Base-by-base conservation (phyloP, 805 yeast species). In the Ogataea nitratoaversa region DNA sequence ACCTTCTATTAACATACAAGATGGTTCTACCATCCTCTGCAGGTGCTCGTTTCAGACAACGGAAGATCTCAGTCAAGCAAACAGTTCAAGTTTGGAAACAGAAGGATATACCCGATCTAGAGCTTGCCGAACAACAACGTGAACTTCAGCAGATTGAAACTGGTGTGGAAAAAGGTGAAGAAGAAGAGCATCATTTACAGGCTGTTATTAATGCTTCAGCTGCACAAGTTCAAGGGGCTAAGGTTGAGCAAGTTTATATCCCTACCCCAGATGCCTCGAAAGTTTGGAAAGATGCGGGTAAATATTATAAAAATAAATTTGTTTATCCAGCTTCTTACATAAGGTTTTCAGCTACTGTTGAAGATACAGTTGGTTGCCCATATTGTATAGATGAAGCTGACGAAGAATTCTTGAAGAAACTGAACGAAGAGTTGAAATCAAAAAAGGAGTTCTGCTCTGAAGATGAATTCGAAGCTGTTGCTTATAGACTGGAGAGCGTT, bases 111-210 rank as follows among this genome's bases (percentile, higher is more conserved):
- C 91, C 95, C 1, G 84, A 84, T 48, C 59, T 82, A 33, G 96
- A 89, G 47, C 76, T 80, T 19, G 85, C 79, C 40, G 84, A 78
- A 43, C 84, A 81, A 52, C 95, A 84, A 60, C 78, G 98, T 32
- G 96, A 91, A 48, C 65, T 86, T 23, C 88, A 87, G 54, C 87
- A 88, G 46, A 77, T 93, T 32, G 99, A 93, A 55, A 91, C 98
- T 6, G 99, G 99, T 65, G 99, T 93, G 31, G 99, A 93, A 57
- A 93, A 93, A 60, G 88, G 85, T 51, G 99, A 93, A 63, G 99
- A 93, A 63, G 95, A 88, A 53, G 99, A 93, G 62, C 93, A 86
- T 31, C 99, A 93, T 75, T 71, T 93, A 47, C 95, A 91, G 60
- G 87, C 84, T 47, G 96, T 90, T 36, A 82, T 93, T 49, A 80